Conservation (phyloP, 768 basidiomycete species). For the Tricholoma sp. region DNA sequence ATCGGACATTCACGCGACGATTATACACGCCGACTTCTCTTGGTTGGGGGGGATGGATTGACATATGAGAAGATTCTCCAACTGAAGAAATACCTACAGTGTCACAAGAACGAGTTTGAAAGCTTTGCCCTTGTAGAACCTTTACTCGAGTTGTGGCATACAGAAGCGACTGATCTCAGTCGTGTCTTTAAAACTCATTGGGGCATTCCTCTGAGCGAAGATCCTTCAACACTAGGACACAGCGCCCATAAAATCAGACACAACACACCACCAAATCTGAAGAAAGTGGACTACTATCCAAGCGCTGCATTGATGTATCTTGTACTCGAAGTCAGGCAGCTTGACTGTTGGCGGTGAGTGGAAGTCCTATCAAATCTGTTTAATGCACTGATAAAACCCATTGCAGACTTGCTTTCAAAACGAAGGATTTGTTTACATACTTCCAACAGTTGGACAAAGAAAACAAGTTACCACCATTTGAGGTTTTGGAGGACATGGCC, state of each 20-base stretch:
- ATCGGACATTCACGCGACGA: background rate
- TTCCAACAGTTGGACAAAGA: slow-evolving; percentile 5
- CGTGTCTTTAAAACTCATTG: background rate
- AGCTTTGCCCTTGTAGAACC: background rate
- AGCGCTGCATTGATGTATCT: background rate
- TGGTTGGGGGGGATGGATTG: background rate
- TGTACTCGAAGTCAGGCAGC: background rate
- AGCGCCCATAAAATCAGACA: background rate
- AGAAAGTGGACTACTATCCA: background rate
- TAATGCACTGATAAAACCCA: background rate
- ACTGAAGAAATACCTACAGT: background rate
- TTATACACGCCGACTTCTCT: background rate
- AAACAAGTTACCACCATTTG: slow-evolving; percentile 13
- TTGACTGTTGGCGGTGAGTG: background rate
- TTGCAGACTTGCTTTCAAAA: background rate
- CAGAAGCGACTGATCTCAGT: background rate
- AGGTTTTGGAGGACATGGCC: slow-evolving; percentile 15
- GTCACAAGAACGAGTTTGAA: background rate
- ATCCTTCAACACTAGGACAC: too few species aligned
- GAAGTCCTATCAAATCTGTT: background rate
- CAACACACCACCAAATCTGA: background rate
- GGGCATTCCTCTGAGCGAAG: background rate
- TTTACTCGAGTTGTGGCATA: background rate
- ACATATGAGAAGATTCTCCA: background rate
- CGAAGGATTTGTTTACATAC: slow-evolving; percentile 13